Evolutionary conservation across 2,329 filamentous ascomycete species (phyloP), one percentile per base, ranked within the genome.

Genomic region (Ophiostoma perfectum): DNA sequence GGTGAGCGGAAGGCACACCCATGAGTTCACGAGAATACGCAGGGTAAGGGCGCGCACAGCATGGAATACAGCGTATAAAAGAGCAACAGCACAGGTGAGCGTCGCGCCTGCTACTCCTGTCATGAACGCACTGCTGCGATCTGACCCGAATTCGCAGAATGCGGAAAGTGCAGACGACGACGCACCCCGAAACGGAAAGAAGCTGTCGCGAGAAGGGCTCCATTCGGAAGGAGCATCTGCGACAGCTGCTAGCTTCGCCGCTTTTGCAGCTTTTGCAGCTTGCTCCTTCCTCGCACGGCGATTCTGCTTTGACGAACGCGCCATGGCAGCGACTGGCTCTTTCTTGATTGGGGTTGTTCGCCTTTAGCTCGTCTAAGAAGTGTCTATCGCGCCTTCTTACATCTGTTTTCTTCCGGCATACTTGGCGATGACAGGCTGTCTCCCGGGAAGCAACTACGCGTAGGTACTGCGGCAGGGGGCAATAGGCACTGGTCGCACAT

Each of bases 221-320:
- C 44, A 52, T 63, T 44, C 9, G 38, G 67, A 64, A 67, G 67
- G 67, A 36, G 58, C 55, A 45, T 47, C 41, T 36, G n/a, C 4
- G n/a, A 7, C 14, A 5, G 63, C 39, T n/a, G 18, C 18, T 36
- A 5, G 18, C 5, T 36, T 45, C 18, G n/a, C 41, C 36, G 42
- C 18, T 42, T 36, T 64, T n/a, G 9, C 41, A 27, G 58, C 58
- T 39, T 42, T 41, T 39, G 8, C 27, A 18, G 55, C 55, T 60
- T n/a, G 63, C 63, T 38, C 63, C 42, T 64, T 64, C 63, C 63
- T 18, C n/a, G 18, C 63, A 27, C 63, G 63, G 18, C 42, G 63
- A 36, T 14, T 64, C 6, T 42, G 41, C 42, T 64, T 64, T 36
- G 63, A 12, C 11, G 63, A 47, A 38, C 63, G 63, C 18, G 63